Evolutionary conservation across 768 basidiomycete species (phyloP).

Genomic region (Boletus pseudopeckii): DNA sequence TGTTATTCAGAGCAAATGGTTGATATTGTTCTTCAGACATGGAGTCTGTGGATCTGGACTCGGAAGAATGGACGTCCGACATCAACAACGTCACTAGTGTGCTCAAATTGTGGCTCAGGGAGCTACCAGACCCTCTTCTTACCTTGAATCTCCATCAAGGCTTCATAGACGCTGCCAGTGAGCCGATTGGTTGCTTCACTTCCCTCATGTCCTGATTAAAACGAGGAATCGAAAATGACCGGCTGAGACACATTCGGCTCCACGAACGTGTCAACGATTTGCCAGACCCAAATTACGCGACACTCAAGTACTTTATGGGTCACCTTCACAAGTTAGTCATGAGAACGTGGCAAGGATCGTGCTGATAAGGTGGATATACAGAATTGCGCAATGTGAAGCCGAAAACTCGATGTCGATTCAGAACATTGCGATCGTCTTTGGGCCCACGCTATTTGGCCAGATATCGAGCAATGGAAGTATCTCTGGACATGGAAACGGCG

Average conservation of each 20-base stretch:
- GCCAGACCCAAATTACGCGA: slow-evolving; percentile 98
- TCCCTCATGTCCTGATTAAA: not conserved
- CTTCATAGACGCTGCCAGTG: slow-evolving; percentile 94
- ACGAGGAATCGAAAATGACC: slow-evolving; percentile 87
- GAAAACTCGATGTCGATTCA: slow-evolving; percentile 91
- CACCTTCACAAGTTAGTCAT: slow-evolving; percentile 78
- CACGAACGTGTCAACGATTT: slow-evolving; percentile 98
- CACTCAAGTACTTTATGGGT: slow-evolving; percentile 91
- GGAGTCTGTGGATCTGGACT: slow-evolving; percentile 81
- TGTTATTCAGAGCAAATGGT: slow-evolving; percentile 2
- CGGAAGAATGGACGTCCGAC: slow-evolving; percentile 88
- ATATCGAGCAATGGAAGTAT: slow-evolving; percentile 42
- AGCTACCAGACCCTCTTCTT: slow-evolving; percentile 90
- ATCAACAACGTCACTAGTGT: slow-evolving; percentile 96
- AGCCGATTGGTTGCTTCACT: slow-evolving; percentile 30
- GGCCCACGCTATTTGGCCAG: slow-evolving; percentile 92
- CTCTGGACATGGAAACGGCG: slow-evolving; percentile 46
- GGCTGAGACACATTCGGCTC: slow-evolving; percentile 89
- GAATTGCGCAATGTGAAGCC: slow-evolving; percentile 69
- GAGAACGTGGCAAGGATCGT: not conserved
- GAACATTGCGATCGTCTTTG: slow-evolving; percentile 95
- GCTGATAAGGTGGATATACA: slow-evolving; percentile 32
- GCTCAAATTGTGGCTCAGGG: slow-evolving; percentile 93
- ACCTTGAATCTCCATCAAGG: slow-evolving; percentile 82
- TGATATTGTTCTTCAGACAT: slow-evolving; percentile 54